Conservation (phyloP, 2,329 filamentous ascomycete genomes). For the Ophiostoma sp. region DNA sequence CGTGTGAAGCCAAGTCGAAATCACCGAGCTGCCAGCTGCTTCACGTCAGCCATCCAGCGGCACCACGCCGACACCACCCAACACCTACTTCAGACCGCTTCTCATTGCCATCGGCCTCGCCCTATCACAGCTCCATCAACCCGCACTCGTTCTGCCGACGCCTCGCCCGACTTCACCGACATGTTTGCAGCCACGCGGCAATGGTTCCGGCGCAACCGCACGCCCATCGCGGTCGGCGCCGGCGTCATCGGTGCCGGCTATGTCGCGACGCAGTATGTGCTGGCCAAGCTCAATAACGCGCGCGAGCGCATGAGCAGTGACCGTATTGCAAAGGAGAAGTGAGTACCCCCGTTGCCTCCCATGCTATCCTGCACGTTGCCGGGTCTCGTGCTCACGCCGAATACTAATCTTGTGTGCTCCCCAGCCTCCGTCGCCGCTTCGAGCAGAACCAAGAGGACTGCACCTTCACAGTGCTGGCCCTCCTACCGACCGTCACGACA, state of each 20-base stretch:
- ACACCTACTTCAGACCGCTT: background rate
- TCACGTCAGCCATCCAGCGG: background rate
- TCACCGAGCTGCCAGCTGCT: background rate
- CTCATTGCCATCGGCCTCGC: background rate
- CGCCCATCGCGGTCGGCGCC: conserved; percentile 78
- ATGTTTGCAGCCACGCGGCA: conserved; percentile 70
- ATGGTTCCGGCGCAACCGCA: conserved; percentile 91
- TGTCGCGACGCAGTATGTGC: conserved; percentile 84
- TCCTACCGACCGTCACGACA: conserved; percentile 84
- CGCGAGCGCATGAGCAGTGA: conserved; percentile 96
- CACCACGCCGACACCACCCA: background rate
- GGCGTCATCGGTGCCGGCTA: conserved; percentile 88
- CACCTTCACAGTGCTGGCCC: conserved; percentile 93
- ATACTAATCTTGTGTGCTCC: too few species aligned
- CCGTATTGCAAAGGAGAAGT: conserved; percentile 96
- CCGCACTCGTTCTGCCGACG: background rate
- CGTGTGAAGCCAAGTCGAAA: background rate
- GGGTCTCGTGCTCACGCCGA: too few species aligned
- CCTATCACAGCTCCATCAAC: too few species aligned
- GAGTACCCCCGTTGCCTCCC: conserved; percentile 31
- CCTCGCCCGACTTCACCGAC: conserved; percentile 25
- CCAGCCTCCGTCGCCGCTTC: conserved; percentile 85
- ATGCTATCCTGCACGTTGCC: too few species aligned
- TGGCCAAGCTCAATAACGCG: conserved; percentile 86
- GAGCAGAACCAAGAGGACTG: conserved; percentile 99